Evolutionary conservation across 1,284 basidiomycete genomes (phyloP).

Genomic region (Peniophora sp.): DNA sequence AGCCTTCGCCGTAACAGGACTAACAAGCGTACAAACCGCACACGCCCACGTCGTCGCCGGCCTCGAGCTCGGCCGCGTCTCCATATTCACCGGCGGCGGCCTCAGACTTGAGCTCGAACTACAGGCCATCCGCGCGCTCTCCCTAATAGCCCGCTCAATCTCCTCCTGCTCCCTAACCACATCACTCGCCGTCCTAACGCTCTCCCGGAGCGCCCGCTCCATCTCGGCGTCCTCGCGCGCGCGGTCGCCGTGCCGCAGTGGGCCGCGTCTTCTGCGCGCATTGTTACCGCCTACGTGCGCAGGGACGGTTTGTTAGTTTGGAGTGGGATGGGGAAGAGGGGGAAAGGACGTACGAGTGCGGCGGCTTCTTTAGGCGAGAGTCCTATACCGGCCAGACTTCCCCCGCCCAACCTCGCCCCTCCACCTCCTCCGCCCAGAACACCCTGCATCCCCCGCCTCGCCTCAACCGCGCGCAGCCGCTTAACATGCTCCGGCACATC

Average conservation of each 20-base stretch:
- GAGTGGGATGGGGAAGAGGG: background rate
- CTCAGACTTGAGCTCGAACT: background rate
- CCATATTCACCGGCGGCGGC: slow-evolving; percentile 2
- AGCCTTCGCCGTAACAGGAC: slow-evolving; percentile 11
- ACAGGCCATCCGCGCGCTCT: slow-evolving; percentile 3
- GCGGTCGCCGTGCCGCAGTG: slow-evolving; percentile 56
- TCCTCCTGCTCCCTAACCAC: slow-evolving; percentile 47
- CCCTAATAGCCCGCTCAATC: background rate
- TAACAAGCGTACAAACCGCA: slow-evolving; percentile 5
- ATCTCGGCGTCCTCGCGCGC: slow-evolving; percentile 63
- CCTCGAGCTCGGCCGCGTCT: slow-evolving; percentile 3
- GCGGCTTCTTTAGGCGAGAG: slow-evolving; percentile 66
- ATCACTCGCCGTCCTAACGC: slow-evolving; percentile 51
- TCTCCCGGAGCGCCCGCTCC: slow-evolving; percentile 60
- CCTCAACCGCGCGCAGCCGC: slow-evolving; percentile 58
- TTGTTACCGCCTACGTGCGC: slow-evolving; percentile 76
- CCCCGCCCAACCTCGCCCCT: slow-evolving; percentile 49
- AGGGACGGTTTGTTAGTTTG: background rate
- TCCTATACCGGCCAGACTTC: slow-evolving; percentile 22
- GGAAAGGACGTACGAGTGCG: slow-evolving; percentile 56
- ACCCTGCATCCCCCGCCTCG: slow-evolving; percentile 43
- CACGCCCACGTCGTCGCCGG: slow-evolving; percentile 3
- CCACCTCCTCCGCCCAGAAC: slow-evolving; percentile 42
- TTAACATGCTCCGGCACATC: slow-evolving; percentile 59
- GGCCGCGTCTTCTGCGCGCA: slow-evolving; percentile 63